Conservation (phyloP, 306 rosid species). For the Vigna trinervia region DNA sequence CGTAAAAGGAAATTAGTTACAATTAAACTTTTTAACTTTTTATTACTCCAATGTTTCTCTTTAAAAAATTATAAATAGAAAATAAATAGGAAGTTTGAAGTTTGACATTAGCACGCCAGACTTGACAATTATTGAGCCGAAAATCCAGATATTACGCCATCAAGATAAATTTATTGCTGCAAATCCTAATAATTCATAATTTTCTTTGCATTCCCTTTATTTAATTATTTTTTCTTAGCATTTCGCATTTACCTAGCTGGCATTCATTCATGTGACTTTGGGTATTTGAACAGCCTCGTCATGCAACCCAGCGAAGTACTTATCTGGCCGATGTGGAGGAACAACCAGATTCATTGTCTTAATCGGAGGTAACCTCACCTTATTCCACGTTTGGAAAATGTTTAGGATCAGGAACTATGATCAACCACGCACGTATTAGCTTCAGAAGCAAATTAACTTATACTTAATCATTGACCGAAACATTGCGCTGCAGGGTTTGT, state of each 20-base stretch:
- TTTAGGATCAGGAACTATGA: background rate
- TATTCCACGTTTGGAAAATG: background rate
- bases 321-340: constrained; percentile 79
- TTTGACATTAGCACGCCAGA: background rate
- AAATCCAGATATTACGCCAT: background rate
- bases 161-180: background rate
- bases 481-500: constrained; percentile 52
- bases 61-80: background rate
- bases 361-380: constrained; percentile 67
- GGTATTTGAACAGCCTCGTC: constrained; percentile 54
- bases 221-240: background rate
- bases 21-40: background rate
- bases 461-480: background rate
- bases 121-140: background rate
- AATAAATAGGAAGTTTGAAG: background rate
- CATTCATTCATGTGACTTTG: constrained; percentile 34
- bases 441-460: background rate
- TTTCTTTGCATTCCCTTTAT: background rate
- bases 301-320: constrained; percentile 68
- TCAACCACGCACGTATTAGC: background rate
- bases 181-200: background rate
- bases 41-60: background rate
- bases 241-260: constrained; percentile 1
- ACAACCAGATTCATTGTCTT: constrained; percentile 61
- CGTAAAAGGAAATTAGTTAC: background rate